Conservation (phyloP, 2,329 filamentous ascomycete genomes). For the Mycosphaerella sp. region DNA sequence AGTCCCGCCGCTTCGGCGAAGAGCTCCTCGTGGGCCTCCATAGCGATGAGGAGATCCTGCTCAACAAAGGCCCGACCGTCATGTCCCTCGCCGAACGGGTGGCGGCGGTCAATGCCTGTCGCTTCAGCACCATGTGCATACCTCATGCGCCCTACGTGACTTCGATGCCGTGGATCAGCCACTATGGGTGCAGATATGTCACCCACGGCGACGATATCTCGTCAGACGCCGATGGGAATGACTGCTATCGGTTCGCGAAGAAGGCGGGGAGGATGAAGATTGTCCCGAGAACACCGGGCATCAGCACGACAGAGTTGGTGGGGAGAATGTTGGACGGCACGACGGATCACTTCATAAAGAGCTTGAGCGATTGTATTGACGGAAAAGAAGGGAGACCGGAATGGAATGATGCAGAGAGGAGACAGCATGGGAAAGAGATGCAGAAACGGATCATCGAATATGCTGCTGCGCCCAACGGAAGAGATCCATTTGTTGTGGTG, state of each 20-base stretch:
- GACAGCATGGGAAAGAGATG: slow-evolving; percentile 60
- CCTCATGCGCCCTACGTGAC: slow-evolving; percentile 91
- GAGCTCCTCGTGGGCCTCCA: slow-evolving; percentile 91
- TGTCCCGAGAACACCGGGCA: slow-evolving; percentile 91
- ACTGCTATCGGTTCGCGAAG: slow-evolving; percentile 98
- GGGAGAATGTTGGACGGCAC: slow-evolving; percentile 96
- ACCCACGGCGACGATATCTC: slow-evolving; percentile 98
- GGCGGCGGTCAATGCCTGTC: slow-evolving; percentile 86
- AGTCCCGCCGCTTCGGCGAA: slow-evolving; percentile 82
- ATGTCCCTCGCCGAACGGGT: slow-evolving; percentile 92
- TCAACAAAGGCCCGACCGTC: slow-evolving; percentile 96
- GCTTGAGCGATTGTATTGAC: slow-evolving; percentile 34
- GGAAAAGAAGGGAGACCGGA: slow-evolving; percentile 62
- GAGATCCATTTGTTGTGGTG: slow-evolving; percentile 70
- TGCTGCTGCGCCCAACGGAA: slow-evolving; percentile 77
- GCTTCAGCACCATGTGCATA: slow-evolving; percentile 83
- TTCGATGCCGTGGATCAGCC: slow-evolving; percentile 83
- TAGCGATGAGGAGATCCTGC: slow-evolving; percentile 88
- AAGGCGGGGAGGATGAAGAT: slow-evolving; percentile 90
- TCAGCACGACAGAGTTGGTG: slow-evolving; percentile 96
- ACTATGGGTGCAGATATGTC: slow-evolving; percentile 92
- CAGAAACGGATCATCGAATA: slow-evolving; percentile 73
- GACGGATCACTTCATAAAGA: slow-evolving; percentile 86
- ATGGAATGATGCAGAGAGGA: slow-evolving; percentile 61
- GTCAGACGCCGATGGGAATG: slow-evolving; percentile 83